Conservation (phyloP, 495 filamentous ascomycete species). For the Penicillium salamii region DNA sequence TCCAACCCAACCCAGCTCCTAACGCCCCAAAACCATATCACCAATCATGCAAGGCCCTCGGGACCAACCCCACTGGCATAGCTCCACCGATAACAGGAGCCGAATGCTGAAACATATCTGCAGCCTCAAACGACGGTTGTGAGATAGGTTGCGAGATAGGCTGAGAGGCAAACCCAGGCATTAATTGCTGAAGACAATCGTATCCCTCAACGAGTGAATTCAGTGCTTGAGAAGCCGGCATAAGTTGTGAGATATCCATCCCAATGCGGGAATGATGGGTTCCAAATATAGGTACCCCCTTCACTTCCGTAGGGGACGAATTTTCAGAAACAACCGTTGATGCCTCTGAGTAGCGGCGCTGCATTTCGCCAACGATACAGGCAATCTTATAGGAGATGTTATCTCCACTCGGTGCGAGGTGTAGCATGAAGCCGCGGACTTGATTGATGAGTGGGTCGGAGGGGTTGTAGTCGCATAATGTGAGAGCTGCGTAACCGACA, state of each 20-base stretch:
- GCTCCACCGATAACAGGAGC: constrained; percentile 21
- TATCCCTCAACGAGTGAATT: constrained; percentile 24
- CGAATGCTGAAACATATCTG: constrained; percentile 17
- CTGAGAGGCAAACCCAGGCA: constrained; percentile 17
- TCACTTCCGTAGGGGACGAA: constrained; percentile 2
- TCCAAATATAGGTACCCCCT: not conserved
- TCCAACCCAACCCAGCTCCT: not conserved
- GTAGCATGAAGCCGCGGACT: constrained; percentile 36
- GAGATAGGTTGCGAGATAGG: not conserved
- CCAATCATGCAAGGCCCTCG: constrained; percentile 27
- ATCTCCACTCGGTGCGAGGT: constrained; percentile 36
- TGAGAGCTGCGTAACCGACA: constrained; percentile 39
- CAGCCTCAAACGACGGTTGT: constrained; percentile 10
- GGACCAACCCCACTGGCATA: constrained; percentile 27
- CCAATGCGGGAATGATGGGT: not conserved
- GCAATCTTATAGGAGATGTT: constrained; percentile 38
- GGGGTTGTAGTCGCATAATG: constrained; percentile 39
- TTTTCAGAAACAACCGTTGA: constrained; percentile 6
- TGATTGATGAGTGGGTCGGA: constrained; percentile 37
- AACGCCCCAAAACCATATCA: constrained; percentile 1
- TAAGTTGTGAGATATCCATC: constrained; percentile 21
- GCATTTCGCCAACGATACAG: constrained; percentile 26
- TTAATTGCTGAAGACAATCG: constrained; percentile 24
- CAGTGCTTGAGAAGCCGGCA: constrained; percentile 14
- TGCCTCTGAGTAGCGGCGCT: constrained; percentile 26